Evolutionary conservation across 257 asterid species (phyloP), one percentile per base, ranked within the genome.

Genomic region (Plantago elongata): DNA sequence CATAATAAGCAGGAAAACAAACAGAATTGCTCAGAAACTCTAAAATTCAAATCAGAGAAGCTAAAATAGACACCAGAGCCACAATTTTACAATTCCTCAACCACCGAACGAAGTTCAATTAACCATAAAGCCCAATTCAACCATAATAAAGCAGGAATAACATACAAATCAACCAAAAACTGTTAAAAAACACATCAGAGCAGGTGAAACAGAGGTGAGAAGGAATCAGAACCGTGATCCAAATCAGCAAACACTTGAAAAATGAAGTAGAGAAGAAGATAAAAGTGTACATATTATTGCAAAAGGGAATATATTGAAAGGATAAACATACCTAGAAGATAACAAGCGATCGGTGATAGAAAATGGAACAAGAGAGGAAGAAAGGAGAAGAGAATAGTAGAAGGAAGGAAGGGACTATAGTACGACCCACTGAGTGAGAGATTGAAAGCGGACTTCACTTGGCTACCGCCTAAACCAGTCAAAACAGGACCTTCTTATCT

Each of bases 321-420:
- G 17, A 45, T 12, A 44, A 73, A 29, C 69, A 60, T 79, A 83
- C 95, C 95, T 73, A 38, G 76, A 64, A 61, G 88, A 80, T 75
- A 75, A 76, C 77, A 75, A 68, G 69, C 67, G 80, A 75, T 83
- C 72, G 87, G 83, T 66, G 81, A 77, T 76, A 78, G 61, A 66
- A 66, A 52, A 43, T 45, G 68, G 63, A 76, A 73, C 34, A 38
- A 66, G 29, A 9, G 68, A 78, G 67, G 27, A 63, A 68, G 76
- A 63, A 55, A 62, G 43, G 22, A 46, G 63, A 45, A 73, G 68
- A 3, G 27, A 57, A 22, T 37, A 57, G 61, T 48, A 13, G 27
- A 45, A 11, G 38, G 3, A 49, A 45, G 13, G 29, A 17, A 16
- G 55, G 11, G 51, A 61, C 16, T 40, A 16, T 30, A 62, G 68